Base-by-base conservation (phyloP, 345 rosid species). In the Ricinus communis region DNA sequence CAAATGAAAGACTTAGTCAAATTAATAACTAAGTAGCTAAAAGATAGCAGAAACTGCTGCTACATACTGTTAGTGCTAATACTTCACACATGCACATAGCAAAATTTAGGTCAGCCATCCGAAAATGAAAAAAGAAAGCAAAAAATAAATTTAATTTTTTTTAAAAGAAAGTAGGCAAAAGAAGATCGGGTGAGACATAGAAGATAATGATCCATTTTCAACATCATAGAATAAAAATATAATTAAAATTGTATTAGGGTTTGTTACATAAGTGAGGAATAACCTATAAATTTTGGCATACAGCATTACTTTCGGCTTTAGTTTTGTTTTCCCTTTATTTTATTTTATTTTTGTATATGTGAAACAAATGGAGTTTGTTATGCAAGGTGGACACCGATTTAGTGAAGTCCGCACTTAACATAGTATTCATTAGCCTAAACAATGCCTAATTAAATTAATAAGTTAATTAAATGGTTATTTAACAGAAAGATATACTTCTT, bases 41-140 rank as follows among this genome's bases (percentile, higher is more conserved):
- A n/a, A n/a, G n/a, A n/a, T n/a, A n/a, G n/a, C n/a, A n/a, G n/a
- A n/a, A n/a, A n/a, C n/a, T n/a, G n/a, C n/a, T n/a, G n/a, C n/a
- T n/a, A n/a, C n/a, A n/a, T n/a, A n/a, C n/a, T n/a, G n/a, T n/a
- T n/a, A n/a, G n/a, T 33, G 38, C 38, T 2, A 2, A 33, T 33
- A 2, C 38, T 62, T 28, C 55, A 43, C 25, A 0, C 40, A 66
- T 60, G 74, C 67, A 69, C 28, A 72, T 51, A 66, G 73, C 80
- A 76, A 76, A 54, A 76, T 56, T 65, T 65, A 38, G 54, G 78
- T 73, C 80, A 49, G 54, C 77, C 8, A 65, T 38, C 69, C 60
- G 28, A 22, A 31, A 30, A 27, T 9, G 28, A 19, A 36, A 52
- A 36, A 58, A n/a, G 11, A 8, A 43, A 12, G 8, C 43, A 38